Evolutionary conservation across 805 yeast genomes (phyloP).

Genomic region (Jamesozyma lodderae): DNA sequence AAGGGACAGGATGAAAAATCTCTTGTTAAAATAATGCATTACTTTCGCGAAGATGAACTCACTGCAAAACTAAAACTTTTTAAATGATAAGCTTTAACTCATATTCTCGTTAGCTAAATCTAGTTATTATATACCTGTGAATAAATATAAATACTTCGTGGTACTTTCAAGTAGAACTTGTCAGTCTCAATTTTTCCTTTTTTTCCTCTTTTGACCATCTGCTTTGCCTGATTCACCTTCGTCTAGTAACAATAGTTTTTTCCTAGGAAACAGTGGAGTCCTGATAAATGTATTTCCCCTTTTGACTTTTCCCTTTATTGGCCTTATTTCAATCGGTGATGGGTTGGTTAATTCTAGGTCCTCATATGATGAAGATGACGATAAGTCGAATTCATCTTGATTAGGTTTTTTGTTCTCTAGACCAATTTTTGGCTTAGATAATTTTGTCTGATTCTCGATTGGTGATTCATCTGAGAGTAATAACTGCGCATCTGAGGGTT

Average conservation of each 20-base stretch:
- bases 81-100: neutral
- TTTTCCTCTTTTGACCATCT: constrained; percentile 11
- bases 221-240: constrained; percentile 16
- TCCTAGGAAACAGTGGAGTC: constrained; percentile 15
- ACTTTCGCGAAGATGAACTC: constrained; percentile 46
- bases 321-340: constrained; percentile 21
- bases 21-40: constrained; percentile 59
- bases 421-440: too few species aligned
- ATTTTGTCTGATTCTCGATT: too few species aligned
- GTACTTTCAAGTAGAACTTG: too few species aligned
- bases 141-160: neutral
- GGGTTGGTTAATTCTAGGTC: constrained; percentile 28
- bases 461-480: too few species aligned
- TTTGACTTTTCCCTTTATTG: constrained; percentile 8
- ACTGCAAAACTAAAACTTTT: constrained; percentile 37
- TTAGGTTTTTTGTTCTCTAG: too few species aligned
- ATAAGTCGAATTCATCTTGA: constrained; percentile 27
- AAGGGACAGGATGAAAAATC: constrained; percentile 34
- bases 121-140: neutral
- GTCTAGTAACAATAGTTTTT: constrained; percentile 26
- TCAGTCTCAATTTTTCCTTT: constrained; percentile 1
- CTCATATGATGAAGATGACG: constrained; percentile 26
- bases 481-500: too few species aligned
- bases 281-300: constrained; percentile 7
- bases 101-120: too few species aligned